Base-by-base conservation (phyloP, 495 filamentous ascomycete species). In the Daldinia vernicosa region DNA sequence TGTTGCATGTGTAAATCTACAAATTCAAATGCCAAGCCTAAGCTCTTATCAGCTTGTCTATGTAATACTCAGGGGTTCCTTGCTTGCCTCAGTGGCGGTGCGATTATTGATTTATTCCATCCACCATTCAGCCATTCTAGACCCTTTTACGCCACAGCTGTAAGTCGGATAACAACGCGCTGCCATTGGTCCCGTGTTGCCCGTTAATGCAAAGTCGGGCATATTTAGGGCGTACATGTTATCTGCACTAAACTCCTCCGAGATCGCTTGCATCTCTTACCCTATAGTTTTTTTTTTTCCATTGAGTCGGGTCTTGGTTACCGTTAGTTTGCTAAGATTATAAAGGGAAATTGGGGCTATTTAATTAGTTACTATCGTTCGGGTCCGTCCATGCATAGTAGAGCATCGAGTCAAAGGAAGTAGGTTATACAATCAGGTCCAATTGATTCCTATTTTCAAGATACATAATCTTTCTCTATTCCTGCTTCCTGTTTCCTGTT, bases 41-140 rank as follows among this genome's bases (percentile, higher is more conserved):
- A 69, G 65, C 60, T 64, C 55, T 54, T n/a, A n/a, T n/a, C n/a
- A n/a, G n/a, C n/a, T n/a, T 65, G 55, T 57, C 45, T 55, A n/a
- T n/a, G n/a, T 33, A 37, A 52, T 33, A 24, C 8, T 65, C 61
- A 70, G 58, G 69, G 69, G 63, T 33, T 59, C 69, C 54, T 26
- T 70, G 62, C 26, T 50, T 50, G 24, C n/a, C 50, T 27, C 37
- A 26, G 47, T 53, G 64, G 64, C 64, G 55, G 64, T 67, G 63
- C 53, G 3, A 7, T 35, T 35, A 26, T 40, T 6, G 3, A 35
- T 7, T 1, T 35, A 35, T 11, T 35, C 11, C 6, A 35, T 11
- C n/a, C n/a, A n/a, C n/a, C n/a, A n/a, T n/a, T n/a, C n/a, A n/a
- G n/a, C 15, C 6, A 17, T 24, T 24, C 19, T 19, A 37, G 19